Conservation (phyloP, 164 flowering plant genomes). For the Stephania yunnanensis region DNA sequence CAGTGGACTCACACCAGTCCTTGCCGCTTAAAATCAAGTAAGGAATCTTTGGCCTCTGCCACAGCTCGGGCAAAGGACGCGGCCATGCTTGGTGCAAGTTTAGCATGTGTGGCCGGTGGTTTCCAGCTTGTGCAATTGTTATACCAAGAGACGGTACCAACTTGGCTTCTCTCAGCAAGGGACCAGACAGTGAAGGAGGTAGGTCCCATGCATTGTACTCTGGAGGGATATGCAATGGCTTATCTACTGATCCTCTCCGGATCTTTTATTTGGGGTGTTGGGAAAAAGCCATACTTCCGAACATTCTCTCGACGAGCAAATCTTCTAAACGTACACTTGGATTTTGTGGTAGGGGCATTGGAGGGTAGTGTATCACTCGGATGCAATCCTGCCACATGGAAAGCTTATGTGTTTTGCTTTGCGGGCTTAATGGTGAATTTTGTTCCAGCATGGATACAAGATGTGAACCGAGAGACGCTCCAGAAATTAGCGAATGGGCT, state of each 20-base stretch:
- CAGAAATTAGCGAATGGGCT: conserved; percentile 61
- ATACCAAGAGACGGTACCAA: conserved; percentile 61
- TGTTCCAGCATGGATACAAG: conserved; percentile 62
- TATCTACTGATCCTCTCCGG: conserved; percentile 56
- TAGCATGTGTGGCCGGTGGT: conserved; percentile 69
- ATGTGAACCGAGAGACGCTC: conserved; percentile 47
- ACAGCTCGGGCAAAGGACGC: conserved; percentile 54
- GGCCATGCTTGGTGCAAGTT: conserved; percentile 68
- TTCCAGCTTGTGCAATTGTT: conserved; percentile 48
- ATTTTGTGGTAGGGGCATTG: conserved; percentile 60
- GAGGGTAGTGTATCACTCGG: conserved; percentile 76
- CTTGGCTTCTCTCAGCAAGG: conserved; percentile 65
- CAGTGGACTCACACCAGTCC: conserved; percentile 33
- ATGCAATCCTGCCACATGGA: conserved; percentile 69
- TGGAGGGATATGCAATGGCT: conserved; percentile 77
- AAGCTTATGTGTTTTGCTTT: conserved; percentile 66
- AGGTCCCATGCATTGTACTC: conserved; percentile 35
- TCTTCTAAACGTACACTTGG: conserved; percentile 53
- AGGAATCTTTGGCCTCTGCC: conserved; percentile 55
- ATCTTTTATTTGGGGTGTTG: conserved; percentile 56
- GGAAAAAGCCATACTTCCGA: conserved; percentile 16
- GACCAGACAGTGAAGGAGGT: conserved; percentile 23
- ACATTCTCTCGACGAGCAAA: conserved; percentile 32
- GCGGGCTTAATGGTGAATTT: conserved; percentile 58
- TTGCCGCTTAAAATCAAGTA: conserved; percentile 38